A percentile compares a stretch with the other conserved stretches of the same genome.
phyloP scores from a whole-genome alignment of 805 yeast genomes.

The Candida sanyiensis region DNA sequence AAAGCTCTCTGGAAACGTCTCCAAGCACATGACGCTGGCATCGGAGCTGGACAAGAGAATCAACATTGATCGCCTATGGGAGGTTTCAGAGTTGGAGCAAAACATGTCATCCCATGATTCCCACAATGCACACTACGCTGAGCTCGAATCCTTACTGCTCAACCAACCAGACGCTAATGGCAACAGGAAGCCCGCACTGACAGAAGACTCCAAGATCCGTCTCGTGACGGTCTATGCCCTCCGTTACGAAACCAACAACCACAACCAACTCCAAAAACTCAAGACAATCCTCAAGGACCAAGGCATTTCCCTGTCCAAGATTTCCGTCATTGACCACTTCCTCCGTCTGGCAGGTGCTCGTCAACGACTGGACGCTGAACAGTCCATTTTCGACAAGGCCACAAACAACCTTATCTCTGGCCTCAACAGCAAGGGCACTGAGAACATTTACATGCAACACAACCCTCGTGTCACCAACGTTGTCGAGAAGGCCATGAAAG shows the following conservation, averaged over 20 bases:
- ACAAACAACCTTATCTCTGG: slow-evolving; percentile 29
- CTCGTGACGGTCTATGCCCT: slow-evolving; percentile 69
- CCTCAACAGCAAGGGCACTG: slow-evolving; percentile 36
- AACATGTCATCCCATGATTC: slow-evolving; percentile 62
- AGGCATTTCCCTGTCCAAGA: slow-evolving; percentile 26
- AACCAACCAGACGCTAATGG: slow-evolving; percentile 26
- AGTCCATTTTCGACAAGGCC: slow-evolving; percentile 25
- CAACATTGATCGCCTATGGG: slow-evolving; percentile 62
- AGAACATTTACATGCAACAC: slow-evolving; percentile 88
- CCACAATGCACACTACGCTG: slow-evolving; percentile 50
- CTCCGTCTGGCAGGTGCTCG: slow-evolving; percentile 39
- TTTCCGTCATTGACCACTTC: slow-evolving; percentile 32
- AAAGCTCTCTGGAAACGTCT: slow-evolving; percentile 78
- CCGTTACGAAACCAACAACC: slow-evolving; percentile 53
- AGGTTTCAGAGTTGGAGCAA: slow-evolving; percentile 87
- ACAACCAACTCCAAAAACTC: slow-evolving; percentile 37
- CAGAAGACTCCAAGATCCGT: slow-evolving; percentile 58
- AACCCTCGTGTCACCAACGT: slow-evolving; percentile 58
- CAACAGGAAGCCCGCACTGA: slow-evolving; percentile 29
- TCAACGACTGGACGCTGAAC: slow-evolving; percentile 36
- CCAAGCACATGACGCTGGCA: slow-evolving; percentile 88
- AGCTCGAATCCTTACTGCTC: slow-evolving; percentile 50
- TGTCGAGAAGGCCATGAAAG: slow-evolving; percentile 31
- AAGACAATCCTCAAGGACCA: slow-evolving; percentile 33
- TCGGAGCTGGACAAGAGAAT: slow-evolving; percentile 79